Conservation (phyloP, 192 early-diverging fungal species). For the Coemansia sp. region DNA sequence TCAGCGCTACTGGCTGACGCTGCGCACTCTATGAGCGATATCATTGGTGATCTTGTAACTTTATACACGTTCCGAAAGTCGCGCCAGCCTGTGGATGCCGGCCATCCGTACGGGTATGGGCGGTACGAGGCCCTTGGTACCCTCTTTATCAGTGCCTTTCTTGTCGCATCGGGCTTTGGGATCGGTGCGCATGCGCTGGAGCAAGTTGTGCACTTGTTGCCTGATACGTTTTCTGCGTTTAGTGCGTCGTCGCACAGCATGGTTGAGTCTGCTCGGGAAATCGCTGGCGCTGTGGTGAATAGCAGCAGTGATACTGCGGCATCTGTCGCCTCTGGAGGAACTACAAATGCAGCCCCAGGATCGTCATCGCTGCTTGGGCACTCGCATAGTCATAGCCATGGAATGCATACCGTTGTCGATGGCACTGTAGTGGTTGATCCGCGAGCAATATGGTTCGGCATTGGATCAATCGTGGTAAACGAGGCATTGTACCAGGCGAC, state of each 20-base stretch:
- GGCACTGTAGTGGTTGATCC: slow-evolving; percentile 54
- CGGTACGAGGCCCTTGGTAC: slow-evolving; percentile 68
- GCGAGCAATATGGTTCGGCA: slow-evolving; percentile 71
- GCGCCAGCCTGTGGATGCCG: slow-evolving; percentile 58
- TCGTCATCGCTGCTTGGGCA: slow-evolving; percentile 35
- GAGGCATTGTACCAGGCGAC: slow-evolving; percentile 75
- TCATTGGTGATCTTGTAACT: slow-evolving; percentile 75
- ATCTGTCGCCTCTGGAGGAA: background rate
- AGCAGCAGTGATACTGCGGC: slow-evolving; percentile 9
- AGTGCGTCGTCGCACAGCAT: slow-evolving; percentile 11
- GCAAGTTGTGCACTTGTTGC: slow-evolving; percentile 47
- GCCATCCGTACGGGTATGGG: slow-evolving; percentile 72
- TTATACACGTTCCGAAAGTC: slow-evolving; percentile 76
- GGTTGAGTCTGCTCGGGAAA: slow-evolving; percentile 13
- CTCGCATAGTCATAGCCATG: slow-evolving; percentile 19
- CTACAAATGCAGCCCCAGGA: slow-evolving; percentile 9
- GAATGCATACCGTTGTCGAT: slow-evolving; percentile 26
- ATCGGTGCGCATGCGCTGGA: slow-evolving; percentile 69
- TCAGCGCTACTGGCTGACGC: slow-evolving; percentile 80
- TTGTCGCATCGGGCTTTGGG: slow-evolving; percentile 65
- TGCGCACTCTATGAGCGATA: slow-evolving; percentile 75
- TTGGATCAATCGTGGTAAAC: slow-evolving; percentile 67
- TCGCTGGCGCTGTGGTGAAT: slow-evolving; percentile 10
- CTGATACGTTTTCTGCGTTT: slow-evolving; percentile 16
- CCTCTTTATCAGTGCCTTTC: slow-evolving; percentile 64